Evolutionary conservation across 768 basidiomycete genomes (phyloP).

Genomic region (Trametes punicea): DNA sequence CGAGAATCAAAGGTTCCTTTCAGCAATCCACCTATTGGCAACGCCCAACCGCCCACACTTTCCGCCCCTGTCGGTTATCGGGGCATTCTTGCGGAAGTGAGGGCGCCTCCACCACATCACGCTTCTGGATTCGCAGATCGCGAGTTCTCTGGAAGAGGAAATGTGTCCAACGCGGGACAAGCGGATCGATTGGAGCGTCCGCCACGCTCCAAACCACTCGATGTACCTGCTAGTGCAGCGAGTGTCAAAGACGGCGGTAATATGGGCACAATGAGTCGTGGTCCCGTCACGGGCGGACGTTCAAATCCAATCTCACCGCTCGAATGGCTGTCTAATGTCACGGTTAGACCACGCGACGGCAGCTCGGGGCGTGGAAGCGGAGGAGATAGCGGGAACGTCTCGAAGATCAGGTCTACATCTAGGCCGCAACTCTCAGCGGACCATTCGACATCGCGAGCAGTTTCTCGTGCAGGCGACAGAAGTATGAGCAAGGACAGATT

Average conservation of each 20-base stretch:
- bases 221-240: constrained; percentile 10
- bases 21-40: constrained; percentile 42
- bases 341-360: constrained; percentile 55
- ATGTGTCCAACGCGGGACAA: not conserved
- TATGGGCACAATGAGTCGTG: constrained; percentile 44
- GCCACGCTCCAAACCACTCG: constrained; percentile 5
- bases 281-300: constrained; percentile 45
- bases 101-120: constrained; percentile 46
- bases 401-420: constrained; percentile 47
- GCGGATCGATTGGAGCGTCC: not conserved
- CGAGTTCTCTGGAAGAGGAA: constrained; percentile 14
- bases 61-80: constrained; percentile 69
- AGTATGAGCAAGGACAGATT: constrained; percentile 46
- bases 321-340: constrained; percentile 72
- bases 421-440: constrained; percentile 31
- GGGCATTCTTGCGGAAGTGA: constrained; percentile 66
- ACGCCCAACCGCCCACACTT: constrained; percentile 41
- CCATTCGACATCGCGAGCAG: constrained; percentile 13
- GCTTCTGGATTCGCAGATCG: constrained; percentile 17
- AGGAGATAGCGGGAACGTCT: constrained; percentile 43
- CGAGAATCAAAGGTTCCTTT: constrained; percentile 44
- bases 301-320: constrained; percentile 59
- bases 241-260: constrained; percentile 23
- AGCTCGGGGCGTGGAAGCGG: constrained; percentile 55
- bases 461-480: constrained; percentile 3